Evolutionary conservation across 371 early-diverging fungal genomes (phyloP).

Genomic region (Zychaea mexicana): DNA sequence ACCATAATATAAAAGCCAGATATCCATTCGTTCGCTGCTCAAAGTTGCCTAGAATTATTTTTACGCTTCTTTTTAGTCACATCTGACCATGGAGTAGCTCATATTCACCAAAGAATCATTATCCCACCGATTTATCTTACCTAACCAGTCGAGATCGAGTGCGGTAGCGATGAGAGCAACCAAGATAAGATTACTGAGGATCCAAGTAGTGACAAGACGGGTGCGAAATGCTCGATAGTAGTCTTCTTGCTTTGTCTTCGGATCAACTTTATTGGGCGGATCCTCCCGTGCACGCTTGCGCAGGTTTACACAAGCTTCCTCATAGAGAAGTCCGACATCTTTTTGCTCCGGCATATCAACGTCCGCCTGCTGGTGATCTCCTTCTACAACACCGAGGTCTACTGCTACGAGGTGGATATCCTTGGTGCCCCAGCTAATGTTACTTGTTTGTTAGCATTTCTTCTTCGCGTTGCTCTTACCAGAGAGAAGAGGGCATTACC

Average conservation of each 20-base stretch:
- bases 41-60: slow-evolving; percentile 19
- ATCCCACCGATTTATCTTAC: slow-evolving; percentile 3
- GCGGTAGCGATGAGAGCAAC: slow-evolving; percentile 57
- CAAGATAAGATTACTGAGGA: slow-evolving; percentile 77
- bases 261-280: slow-evolving; percentile 58
- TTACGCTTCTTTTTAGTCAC: neutral
- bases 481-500: too few species aligned
- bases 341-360: slow-evolving; percentile 65
- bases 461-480: too few species aligned
- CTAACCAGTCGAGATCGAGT: slow-evolving; percentile 26
- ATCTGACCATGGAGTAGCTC: too few species aligned
- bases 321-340: slow-evolving; percentile 72
- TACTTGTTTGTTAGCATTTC: too few species aligned
- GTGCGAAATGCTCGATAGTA: slow-evolving; percentile 88
- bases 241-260: slow-evolving; percentile 84
- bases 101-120: too few species aligned
- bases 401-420: slow-evolving; percentile 63
- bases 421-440: slow-evolving; percentile 96
- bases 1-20: slow-evolving; percentile 83
- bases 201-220: slow-evolving; percentile 80
- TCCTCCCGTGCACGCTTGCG: slow-evolving; percentile 29
- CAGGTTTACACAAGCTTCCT: slow-evolving; percentile 60
- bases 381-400: slow-evolving; percentile 53
- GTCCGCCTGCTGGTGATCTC: slow-evolving; percentile 45
- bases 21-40: slow-evolving; percentile 58